Conservation (phyloP, 139 green algal genomes). For the Chlorella sp. region DNA sequence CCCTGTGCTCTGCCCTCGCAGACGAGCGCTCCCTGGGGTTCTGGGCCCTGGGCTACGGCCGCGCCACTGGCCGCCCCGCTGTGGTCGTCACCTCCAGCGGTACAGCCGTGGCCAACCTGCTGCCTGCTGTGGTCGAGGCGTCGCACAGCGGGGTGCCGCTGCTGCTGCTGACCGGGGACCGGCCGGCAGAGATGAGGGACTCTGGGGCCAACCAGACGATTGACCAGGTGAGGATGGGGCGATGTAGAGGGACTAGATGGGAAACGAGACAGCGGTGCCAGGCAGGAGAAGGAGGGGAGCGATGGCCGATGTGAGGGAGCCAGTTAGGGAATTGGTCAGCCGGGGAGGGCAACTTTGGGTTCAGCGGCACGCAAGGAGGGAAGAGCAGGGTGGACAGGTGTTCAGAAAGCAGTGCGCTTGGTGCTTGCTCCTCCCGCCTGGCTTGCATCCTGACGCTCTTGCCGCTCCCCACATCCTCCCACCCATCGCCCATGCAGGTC, state of each 20-base stretch:
- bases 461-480: not conserved
- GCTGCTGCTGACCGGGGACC: constrained; percentile 94
- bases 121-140: constrained; percentile 95
- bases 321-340: no score
- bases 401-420: no score
- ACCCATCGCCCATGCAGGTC: constrained; percentile 57
- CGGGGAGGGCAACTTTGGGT: no score
- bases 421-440: no score
- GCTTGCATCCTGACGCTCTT: no score
- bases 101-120: constrained; percentile 97
- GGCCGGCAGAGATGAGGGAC: constrained; percentile 90
- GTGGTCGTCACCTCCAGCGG: constrained; percentile 84
- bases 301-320: no score
- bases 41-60: constrained; percentile 89
- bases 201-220: constrained; percentile 97
- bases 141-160: constrained; percentile 81
- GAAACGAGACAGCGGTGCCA: no score
- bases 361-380: no score
- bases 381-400: no score
- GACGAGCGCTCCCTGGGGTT: constrained; percentile 98
- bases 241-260: no score
- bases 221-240: constrained; percentile 75
- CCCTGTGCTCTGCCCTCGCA: not conserved
- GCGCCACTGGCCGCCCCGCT: constrained; percentile 50
- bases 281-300: no score